These are phyloP conservation scores for Neostapfia colusana DNA, from an alignment of 176 grass and related monocot genomes.

Conservation along the genomic window DNA sequence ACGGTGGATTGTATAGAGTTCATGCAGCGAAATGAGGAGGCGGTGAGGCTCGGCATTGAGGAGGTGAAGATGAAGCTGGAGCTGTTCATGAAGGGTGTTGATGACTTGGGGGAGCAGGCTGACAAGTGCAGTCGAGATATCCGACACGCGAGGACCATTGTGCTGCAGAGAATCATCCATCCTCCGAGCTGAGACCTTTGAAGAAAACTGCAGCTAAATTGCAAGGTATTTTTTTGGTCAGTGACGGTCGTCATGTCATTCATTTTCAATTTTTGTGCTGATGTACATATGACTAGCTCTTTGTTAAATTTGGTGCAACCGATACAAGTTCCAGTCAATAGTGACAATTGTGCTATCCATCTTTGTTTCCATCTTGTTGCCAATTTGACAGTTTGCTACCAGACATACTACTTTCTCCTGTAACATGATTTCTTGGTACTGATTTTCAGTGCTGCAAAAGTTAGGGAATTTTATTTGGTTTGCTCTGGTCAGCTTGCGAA, in stretches of 20 bases:
- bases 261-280: not conserved
- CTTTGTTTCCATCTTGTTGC: not conserved
- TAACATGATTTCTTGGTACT: not conserved
- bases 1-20: conserved; percentile 43
- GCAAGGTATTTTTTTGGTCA: not conserved
- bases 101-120: conserved; percentile 50
- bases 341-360: not conserved
- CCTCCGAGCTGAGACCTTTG: conserved; percentile 40
- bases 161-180: conserved; percentile 60
- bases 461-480: not conserved
- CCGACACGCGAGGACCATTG: conserved; percentile 37
- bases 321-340: not conserved
- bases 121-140: conserved; percentile 59
- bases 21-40: conserved; percentile 40
- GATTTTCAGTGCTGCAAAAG: not conserved
- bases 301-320: not conserved
- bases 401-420: not conserved
- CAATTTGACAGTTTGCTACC: not conserved
- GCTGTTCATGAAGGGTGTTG: conserved; percentile 55
- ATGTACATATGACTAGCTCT: not conserved
- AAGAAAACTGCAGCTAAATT: not conserved
- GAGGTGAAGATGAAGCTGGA: conserved; percentile 60
- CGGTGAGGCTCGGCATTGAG: conserved; percentile 40
- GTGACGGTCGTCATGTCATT: not conserved
- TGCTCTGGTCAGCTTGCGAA: not conserved